phyloP scores from a whole-genome alignment of 2,329 filamentous ascomycete genomes.

The Pyrenophora teres region DNA sequence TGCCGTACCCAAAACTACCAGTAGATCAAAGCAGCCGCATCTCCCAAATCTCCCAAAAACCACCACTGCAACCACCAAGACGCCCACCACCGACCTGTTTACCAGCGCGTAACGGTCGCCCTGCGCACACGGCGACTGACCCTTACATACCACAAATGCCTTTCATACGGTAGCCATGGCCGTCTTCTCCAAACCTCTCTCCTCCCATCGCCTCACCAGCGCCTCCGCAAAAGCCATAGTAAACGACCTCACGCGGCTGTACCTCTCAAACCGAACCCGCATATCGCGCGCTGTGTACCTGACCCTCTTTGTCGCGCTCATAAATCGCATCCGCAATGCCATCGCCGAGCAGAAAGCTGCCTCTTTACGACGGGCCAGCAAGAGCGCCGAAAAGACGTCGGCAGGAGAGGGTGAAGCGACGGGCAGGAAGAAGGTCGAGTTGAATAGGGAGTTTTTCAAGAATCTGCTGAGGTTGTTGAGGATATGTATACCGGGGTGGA shows the following conservation, averaged over 20 bases:
- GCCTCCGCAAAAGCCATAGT: conserved; percentile 44
- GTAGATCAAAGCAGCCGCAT: not conserved
- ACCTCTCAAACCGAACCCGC: conserved; percentile 47
- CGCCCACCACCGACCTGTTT: not conserved
- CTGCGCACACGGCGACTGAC: conserved; percentile 1
- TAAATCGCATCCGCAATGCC: conserved; percentile 85
- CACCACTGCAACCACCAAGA: not conserved
- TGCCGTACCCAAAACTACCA: not conserved
- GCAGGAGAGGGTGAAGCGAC: conserved; percentile 45
- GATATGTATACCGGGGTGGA: conserved; percentile 90
- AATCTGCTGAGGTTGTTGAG: conserved; percentile 76
- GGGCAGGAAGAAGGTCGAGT: conserved; percentile 77
- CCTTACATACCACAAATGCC: conserved; percentile 18
- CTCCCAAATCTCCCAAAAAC: not conserved
- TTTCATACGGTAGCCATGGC: conserved; percentile 43
- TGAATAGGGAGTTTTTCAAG: conserved; percentile 85
- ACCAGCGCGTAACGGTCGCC: conserved; percentile 6
- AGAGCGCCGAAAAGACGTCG: conserved; percentile 45
- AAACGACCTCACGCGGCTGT: conserved; percentile 45
- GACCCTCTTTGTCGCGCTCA: conserved; percentile 49
- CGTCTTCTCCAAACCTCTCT: conserved; percentile 48
- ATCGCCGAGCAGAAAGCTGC: conserved; percentile 92
- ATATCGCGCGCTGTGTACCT: conserved; percentile 51
- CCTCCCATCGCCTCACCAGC: conserved; percentile 36
- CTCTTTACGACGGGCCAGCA: conserved; percentile 62